These are phyloP conservation scores for Talaromyces sp. DNA, from an alignment of 2,329 filamentous ascomycete species.

Conservation along the genomic window DNA sequence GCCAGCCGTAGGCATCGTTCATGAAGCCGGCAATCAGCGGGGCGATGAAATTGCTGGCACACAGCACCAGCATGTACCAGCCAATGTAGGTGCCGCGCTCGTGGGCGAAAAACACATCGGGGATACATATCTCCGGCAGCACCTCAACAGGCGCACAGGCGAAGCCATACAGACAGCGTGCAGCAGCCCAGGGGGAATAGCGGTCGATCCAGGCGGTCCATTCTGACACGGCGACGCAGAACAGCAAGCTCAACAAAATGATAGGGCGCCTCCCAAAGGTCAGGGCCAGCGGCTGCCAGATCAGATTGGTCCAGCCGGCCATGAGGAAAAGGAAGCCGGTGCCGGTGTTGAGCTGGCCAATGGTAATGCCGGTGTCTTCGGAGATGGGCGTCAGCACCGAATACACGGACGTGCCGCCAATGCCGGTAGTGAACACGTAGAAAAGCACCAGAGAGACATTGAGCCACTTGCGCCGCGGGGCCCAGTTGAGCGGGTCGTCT, in stretches of 20 bases:
- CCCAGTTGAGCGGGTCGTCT: conserved; percentile 38
- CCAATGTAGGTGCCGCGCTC: conserved; percentile 40
- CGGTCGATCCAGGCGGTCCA: conserved; percentile 12
- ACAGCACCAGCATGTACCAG: conserved; percentile 41
- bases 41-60: conserved; percentile 42
- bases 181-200: conserved; percentile 9
- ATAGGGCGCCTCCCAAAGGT: conserved; percentile 21
- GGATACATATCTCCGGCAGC: conserved; percentile 43
- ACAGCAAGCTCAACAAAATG: conserved; percentile 13
- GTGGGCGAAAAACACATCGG: conserved; percentile 44
- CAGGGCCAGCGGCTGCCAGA: conserved; percentile 31
- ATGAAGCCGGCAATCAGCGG: conserved; percentile 50
- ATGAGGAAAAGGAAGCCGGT: conserved; percentile 37
- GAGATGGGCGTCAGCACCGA: conserved; percentile 35
- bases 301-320: conserved; percentile 28
- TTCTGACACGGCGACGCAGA: conserved; percentile 9
- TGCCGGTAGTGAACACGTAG: conserved; percentile 29
- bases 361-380: conserved; percentile 37
- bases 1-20: conserved; percentile 44
- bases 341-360: conserved; percentile 43
- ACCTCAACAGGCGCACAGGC: conserved; percentile 46
- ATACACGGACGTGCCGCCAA: conserved; percentile 27
- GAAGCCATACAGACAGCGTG: conserved; percentile 37
- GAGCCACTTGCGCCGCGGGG: conserved; percentile 24
- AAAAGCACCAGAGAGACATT: conserved; percentile 13